Evolutionary conservation across 2,329 filamentous ascomycete species (phyloP), one percentile per base, ranked within the genome.

Genomic region (Colletotrichum tropicicola): DNA sequence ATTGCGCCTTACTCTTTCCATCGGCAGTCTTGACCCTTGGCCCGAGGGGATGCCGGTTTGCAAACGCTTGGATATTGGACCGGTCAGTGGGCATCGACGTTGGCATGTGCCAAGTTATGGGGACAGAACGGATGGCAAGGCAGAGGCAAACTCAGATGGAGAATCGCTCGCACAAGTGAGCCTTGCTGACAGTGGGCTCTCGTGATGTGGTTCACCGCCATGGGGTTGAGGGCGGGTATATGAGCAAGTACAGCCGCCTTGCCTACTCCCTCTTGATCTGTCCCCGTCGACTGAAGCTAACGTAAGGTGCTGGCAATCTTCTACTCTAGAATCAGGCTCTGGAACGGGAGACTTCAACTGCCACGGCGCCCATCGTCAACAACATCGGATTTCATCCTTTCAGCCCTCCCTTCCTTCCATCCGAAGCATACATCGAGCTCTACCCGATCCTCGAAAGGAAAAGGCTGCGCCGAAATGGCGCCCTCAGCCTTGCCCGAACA

Each of bases 201-300:
- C 28, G 37, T 51, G 49, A 32, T 56, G 23, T 17, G 12, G 23
- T 56, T 65, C 57, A 62, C 57, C 62, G 57, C 62, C 49, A 55
- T 12, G 25, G 23, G 8, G 37, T 43, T 23, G 23, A 30, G n/a
- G 9, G 6, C 28, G 5, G 32, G 23, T 56, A 51, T 61, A 62
- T 55, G 57, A 51, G 35, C 28, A 28, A 44, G 28, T 7, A 32
- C 28, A 32, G 28, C 8, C 32, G 15, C 32, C 32, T 15, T 35
- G 15, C 17, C 25, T 0, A 32, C n/a, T n/a, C n/a, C n/a, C n/a
- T n/a, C n/a, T n/a, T n/a, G n/a, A n/a, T n/a, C n/a, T n/a, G n/a
- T n/a, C n/a, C n/a, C n/a, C n/a, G n/a, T n/a, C n/a, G n/a, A n/a
- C n/a, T n/a, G n/a, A n/a, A n/a, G n/a, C n/a, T n/a, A n/a, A n/a